Conservation (phyloP, 495 filamentous ascomycete genomes). For the Letharia lupina region DNA sequence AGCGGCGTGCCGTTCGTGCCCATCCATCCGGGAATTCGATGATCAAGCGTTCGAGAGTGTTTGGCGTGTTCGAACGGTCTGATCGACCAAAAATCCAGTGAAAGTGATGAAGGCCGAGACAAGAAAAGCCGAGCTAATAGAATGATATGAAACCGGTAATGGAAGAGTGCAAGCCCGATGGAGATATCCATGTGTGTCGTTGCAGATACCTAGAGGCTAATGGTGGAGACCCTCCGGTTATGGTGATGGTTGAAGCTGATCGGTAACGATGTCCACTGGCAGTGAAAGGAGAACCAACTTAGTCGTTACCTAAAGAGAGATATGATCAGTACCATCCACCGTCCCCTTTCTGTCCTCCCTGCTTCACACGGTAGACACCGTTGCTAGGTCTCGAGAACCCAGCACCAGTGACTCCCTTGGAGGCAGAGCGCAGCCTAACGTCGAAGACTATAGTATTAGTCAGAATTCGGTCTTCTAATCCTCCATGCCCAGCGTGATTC, state of each 20-base stretch:
- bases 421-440: constrained; percentile 93
- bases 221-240: constrained; percentile 6
- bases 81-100: constrained; percentile 12
- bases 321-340: constrained; percentile 47
- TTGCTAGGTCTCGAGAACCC: constrained; percentile 46
- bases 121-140: constrained; percentile 16
- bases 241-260: constrained; percentile 18
- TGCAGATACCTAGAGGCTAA: constrained; percentile 14
- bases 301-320: constrained; percentile 14
- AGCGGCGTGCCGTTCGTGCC: constrained; percentile 26
- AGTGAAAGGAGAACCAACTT: constrained; percentile 7
- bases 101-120: constrained; percentile 20
- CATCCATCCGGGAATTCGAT: not conserved
- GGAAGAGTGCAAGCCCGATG: constrained; percentile 6
- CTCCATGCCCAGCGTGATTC: constrained; percentile 70
- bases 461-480: constrained; percentile 50
- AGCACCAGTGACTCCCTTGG: constrained; percentile 66
- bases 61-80: constrained; percentile 13
- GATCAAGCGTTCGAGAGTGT: constrained; percentile 9
- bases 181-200: constrained; percentile 17
- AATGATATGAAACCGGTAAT: constrained; percentile 18
- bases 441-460: constrained; percentile 84
- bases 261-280: constrained; percentile 16
- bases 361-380: constrained; percentile 67
- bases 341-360: constrained; percentile 49